Base-by-base conservation (phyloP, 164 flowering plant species). In the Paratinospora sagittata region DNA sequence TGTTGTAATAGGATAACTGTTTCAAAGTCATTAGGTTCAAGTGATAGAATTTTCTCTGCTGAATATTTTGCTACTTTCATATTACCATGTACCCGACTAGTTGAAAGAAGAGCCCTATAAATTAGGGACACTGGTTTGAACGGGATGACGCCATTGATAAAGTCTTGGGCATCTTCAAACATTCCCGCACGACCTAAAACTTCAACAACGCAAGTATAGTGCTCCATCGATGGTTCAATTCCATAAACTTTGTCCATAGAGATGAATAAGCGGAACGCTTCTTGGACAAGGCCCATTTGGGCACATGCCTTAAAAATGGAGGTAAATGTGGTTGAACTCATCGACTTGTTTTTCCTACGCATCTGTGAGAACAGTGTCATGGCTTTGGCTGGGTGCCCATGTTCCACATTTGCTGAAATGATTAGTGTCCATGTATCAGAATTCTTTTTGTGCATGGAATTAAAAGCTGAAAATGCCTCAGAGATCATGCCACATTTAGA, bases 91-190 rank as follows among this genome's bases (percentile, higher is more conserved):
- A 80, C 58, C 2, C 85, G 72, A 16, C 78, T 73, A 1, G 78
- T 71, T 66, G 78, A 78, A 45, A 82, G 69, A 67, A 82, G 82
- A n/a, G 77, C 47, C 61, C 52, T 78, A 81, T 83, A 80, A 71
- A 78, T 67, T 41, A 26, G 39, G 0, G 81, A 66, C 43, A 70
- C 81, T 58, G 74, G 74, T 63, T 67, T 57, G 14, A 67, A 65
- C 36, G 80, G 78, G 47, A 65, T 62, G 23, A 66, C 70, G 8
- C 19, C 61, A 57, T 70, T 27, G 34, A 82, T 74, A 58, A 82
- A 80, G 13, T 78, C 80, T 17, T 23, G 47, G 36, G 73, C 81
- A n/a, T 76, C 78, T 69, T 82, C 80, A 73, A 78, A 80, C 75
- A 66, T 71, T 65, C 81, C 78, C 24, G 81, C 81, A 16, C 77